Conservation (phyloP, 75 land plant genomes). For the Ceratopteris richardii region DNA sequence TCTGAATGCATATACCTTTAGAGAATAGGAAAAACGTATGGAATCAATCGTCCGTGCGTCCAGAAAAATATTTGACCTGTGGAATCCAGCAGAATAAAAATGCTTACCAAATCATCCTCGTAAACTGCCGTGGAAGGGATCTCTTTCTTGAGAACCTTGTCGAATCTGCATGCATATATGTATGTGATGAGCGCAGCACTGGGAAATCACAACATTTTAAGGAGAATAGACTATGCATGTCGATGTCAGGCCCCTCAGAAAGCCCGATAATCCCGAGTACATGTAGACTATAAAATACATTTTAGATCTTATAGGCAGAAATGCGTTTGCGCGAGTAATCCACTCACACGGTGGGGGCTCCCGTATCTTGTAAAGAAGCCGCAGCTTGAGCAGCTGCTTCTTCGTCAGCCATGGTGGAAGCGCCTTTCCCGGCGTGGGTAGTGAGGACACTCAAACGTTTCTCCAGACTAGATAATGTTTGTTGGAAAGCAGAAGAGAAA, state of each 20-base stretch:
- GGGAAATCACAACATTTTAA: not conserved
- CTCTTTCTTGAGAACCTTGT: slow-evolving; percentile 37
- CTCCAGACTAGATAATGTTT: too few species aligned
- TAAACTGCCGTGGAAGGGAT: slow-evolving; percentile 34
- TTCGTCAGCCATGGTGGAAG: slow-evolving; percentile 2
- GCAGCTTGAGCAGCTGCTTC: slow-evolving; percentile 17
- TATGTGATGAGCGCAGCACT: not conserved
- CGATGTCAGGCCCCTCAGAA: not conserved
- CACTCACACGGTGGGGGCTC: slow-evolving; percentile 14
- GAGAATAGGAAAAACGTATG: slow-evolving; percentile 7
- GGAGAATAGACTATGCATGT: not conserved
- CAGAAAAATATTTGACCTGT: not conserved
- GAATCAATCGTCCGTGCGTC: not conserved
- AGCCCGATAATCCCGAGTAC: too few species aligned
- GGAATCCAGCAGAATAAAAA: not conserved
- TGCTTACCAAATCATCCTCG: slow-evolving; percentile 28
- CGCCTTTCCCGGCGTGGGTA: too few species aligned
- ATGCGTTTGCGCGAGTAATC: too few species aligned
- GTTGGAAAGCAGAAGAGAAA: too few species aligned
- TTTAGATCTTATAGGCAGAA: too few species aligned
- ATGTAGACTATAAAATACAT: too few species aligned
- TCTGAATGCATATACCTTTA: slow-evolving; percentile 72
- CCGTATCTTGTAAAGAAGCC: slow-evolving; percentile 8
- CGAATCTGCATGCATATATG: slow-evolving; percentile 39
- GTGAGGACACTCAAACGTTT: too few species aligned